Percentiles rank a stretch among this genome's conserved stretches.
Evolutionary conservation across 495 filamentous ascomycete genomes (phyloP).

Genomic region (Recurvomyces mirabilis): DNA sequence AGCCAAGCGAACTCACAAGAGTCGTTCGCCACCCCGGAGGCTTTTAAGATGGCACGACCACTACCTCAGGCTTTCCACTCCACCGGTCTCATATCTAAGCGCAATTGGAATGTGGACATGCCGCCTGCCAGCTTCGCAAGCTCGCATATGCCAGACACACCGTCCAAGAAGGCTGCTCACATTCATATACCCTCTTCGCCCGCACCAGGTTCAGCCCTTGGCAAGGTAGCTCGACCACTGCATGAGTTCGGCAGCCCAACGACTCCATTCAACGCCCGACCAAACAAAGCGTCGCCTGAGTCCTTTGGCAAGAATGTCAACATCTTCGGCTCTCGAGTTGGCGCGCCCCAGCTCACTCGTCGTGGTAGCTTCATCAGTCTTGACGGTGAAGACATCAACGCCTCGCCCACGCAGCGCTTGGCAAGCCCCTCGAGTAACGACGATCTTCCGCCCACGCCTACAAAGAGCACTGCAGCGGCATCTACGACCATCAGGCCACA

Average conservation of each 20-base stretch:
- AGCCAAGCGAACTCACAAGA: conserved; percentile 33
- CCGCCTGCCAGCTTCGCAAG: conserved; percentile 36
- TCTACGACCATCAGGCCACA: conserved; percentile 33
- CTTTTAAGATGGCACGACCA: conserved; percentile 73
- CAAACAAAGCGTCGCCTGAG: conserved; percentile 36
- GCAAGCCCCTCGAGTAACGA: conserved; percentile 55
- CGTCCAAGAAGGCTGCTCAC: conserved; percentile 74
- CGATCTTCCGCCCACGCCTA: conserved; percentile 84
- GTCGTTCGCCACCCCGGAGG: conserved; percentile 69
- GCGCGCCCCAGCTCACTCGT: conserved; percentile 41
- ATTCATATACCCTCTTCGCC: conserved; percentile 38
- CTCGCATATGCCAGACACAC: conserved; percentile 75
- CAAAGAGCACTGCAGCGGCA: conserved; percentile 52
- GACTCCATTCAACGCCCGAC: conserved; percentile 49
- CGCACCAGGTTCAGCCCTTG: conserved; percentile 40
- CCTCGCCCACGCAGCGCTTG: conserved; percentile 45
- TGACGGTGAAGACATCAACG: conserved; percentile 57
- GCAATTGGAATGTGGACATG: conserved; percentile 47
- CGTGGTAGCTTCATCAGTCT: conserved; percentile 66
- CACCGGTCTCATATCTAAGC: conserved; percentile 87
- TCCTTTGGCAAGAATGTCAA: conserved; percentile 56
- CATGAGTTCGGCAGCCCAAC: conserved; percentile 55
- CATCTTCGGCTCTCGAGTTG: conserved; percentile 54
- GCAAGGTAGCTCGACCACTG: conserved; percentile 39
- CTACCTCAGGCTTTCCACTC: conserved; percentile 82